A percentile compares a stretch with the other conserved stretches of the same genome.
These are phyloP conservation scores for Dioscorea zingiberensis DNA, from an alignment of 106 monocot species.

Conservation along the genomic window DNA sequence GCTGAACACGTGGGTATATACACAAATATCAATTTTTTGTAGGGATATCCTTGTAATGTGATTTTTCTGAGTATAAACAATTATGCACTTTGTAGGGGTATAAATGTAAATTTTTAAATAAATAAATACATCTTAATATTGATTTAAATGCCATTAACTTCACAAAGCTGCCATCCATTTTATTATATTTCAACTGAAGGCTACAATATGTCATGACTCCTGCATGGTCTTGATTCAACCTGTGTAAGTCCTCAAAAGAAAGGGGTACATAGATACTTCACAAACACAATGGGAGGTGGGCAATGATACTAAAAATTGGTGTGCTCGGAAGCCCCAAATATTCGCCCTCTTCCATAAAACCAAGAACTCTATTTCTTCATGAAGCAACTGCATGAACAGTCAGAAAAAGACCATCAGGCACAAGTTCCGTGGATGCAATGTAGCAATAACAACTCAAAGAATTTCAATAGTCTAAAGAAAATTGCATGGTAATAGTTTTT, in stretches of 20 bases:
- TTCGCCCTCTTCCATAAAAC: not conserved
- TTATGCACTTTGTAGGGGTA: no score
- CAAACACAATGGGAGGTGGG: no score
- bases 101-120: no score
- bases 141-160: no score
- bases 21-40: no score
- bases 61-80: no score
- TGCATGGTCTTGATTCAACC: not conserved
- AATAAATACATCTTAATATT: no score
- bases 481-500: slow-evolving; percentile 6
- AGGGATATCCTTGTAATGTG: no score
- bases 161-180: no score
- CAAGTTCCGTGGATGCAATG: slow-evolving; percentile 2
- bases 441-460: slow-evolving; percentile 5
- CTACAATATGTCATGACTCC: not conserved
- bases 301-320: slow-evolving; percentile 6
- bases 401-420: not conserved
- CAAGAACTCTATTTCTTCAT: slow-evolving; percentile 2
- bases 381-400: slow-evolving; percentile 7
- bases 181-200: not conserved
- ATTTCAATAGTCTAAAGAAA: slow-evolving; percentile 3
- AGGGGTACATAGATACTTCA: no score
- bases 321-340: slow-evolving; percentile 1
- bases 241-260: not conserved
- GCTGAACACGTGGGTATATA: no score